phyloP scores from a whole-genome alignment of 768 basidiomycete species.

The Strobilomyces echinocephalus region DNA sequence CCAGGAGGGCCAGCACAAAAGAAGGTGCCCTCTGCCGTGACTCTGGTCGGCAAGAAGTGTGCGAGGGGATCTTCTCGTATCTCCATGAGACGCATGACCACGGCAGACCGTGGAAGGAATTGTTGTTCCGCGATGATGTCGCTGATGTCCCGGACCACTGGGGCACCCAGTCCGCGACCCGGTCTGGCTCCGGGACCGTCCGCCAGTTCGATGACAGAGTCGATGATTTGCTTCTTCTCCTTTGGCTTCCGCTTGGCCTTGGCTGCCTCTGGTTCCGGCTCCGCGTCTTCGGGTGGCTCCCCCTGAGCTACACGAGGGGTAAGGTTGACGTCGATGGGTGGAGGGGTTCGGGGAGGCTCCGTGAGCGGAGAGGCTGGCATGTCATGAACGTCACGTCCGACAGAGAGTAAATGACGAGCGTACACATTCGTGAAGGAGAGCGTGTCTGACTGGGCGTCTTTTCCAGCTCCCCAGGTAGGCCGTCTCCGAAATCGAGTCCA shows the following conservation, averaged over 20 bases:
- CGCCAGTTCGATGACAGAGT: constrained; percentile 80
- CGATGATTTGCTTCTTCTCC: constrained; percentile 86
- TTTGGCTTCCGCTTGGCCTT: constrained; percentile 51
- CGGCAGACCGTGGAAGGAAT: constrained; percentile 78
- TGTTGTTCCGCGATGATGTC: constrained; percentile 76
- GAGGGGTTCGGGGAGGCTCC: constrained; percentile 74
- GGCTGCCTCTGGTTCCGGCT: constrained; percentile 27
- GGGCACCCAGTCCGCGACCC: constrained; percentile 56
- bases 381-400: constrained; percentile 6
- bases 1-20: constrained; percentile 86
- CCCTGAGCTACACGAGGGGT: constrained; percentile 46
- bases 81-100: constrained; percentile 81
- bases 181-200: constrained; percentile 53
- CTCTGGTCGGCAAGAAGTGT: constrained; percentile 80
- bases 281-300: constrained; percentile 34
- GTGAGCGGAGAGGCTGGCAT: constrained; percentile 67
- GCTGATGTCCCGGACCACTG: constrained; percentile 52
- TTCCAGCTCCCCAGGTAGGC: constrained; percentile 40
- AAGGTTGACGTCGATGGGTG: constrained; percentile 48
- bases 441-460: constrained; percentile 58
- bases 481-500: constrained; percentile 65
- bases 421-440: constrained; percentile 66
- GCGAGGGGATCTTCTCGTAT: constrained; percentile 80
- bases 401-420: constrained; percentile 22
- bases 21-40: constrained; percentile 65